phyloP scores from a whole-genome alignment of 2,329 filamentous ascomycete species.

The Cladosporium sp. region DNA sequence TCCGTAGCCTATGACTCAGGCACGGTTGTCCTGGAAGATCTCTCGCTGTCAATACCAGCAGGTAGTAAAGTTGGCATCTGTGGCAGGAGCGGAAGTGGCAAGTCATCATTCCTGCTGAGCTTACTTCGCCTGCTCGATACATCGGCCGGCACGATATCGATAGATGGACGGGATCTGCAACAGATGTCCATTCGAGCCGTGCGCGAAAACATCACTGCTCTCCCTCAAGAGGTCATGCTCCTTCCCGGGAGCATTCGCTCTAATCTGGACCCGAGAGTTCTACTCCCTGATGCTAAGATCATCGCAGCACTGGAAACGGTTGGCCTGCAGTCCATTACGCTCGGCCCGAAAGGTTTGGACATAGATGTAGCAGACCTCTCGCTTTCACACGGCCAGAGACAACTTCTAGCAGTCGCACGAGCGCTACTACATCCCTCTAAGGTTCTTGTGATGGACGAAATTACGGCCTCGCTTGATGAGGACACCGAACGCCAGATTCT shows the following conservation, averaged over 20 bases:
- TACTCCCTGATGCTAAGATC: constrained; percentile 28
- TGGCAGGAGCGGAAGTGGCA: constrained; percentile 56
- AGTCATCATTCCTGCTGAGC: constrained; percentile 51
- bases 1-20: constrained; percentile 44
- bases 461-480: constrained; percentile 52
- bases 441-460: constrained; percentile 42
- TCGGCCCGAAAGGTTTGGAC: neutral
- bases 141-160: constrained; percentile 43
- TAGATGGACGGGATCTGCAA: constrained; percentile 52
- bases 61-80: constrained; percentile 55
- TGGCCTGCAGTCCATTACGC: neutral
- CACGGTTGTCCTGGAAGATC: constrained; percentile 53
- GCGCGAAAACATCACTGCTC: constrained; percentile 46
- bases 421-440: constrained; percentile 44
- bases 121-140: constrained; percentile 53
- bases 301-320: neutral
- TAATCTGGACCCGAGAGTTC: constrained; percentile 50
- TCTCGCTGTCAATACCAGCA: constrained; percentile 48
- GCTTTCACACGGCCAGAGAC: constrained; percentile 50
- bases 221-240: constrained; percentile 56
- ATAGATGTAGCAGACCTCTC: constrained; percentile 25
- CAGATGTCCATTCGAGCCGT: constrained; percentile 45
- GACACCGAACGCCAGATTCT: constrained; percentile 60
- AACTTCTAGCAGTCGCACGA: constrained; percentile 52
- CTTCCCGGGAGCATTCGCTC: constrained; percentile 49